phyloP scores from a whole-genome alignment of 345 rosid species.

The Boechera retrofracta region DNA sequence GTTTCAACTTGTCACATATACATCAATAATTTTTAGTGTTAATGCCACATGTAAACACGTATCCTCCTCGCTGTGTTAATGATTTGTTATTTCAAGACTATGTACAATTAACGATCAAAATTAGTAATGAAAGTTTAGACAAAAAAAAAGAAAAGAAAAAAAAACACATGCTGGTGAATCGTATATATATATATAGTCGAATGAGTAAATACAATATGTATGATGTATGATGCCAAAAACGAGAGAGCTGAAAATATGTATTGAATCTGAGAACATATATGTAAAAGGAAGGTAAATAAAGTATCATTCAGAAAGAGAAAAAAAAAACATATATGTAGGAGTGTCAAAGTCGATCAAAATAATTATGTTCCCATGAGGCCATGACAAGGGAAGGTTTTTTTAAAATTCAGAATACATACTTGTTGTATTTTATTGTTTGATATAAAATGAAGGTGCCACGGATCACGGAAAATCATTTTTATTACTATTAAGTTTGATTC shows the following conservation, averaged over 20 bases:
- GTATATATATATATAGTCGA: too few species aligned
- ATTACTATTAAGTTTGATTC: not conserved
- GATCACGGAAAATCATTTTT: slow-evolving; percentile 34
- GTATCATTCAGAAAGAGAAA: too few species aligned
- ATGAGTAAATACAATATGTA: not conserved
- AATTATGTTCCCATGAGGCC: not conserved
- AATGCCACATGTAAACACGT: slow-evolving; percentile 1
- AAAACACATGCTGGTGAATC: too few species aligned
- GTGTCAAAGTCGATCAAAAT: not conserved
- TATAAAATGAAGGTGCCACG: slow-evolving; percentile 8
- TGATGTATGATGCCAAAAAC: too few species aligned
- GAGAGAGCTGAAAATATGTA: not conserved
- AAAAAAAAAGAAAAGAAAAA: too few species aligned
- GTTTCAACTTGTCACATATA: slow-evolving; percentile 5
- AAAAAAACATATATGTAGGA: too few species aligned
- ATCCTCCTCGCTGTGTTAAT: too few species aligned
- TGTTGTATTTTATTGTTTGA: not conserved
- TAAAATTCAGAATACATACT: not conserved
- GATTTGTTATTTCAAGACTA: too few species aligned
- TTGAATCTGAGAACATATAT: not conserved
- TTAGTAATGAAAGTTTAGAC: too few species aligned
- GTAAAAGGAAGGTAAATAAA: too few species aligned
- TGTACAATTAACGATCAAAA: too few species aligned
- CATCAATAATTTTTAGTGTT: not conserved
- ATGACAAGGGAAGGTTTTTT: not conserved